Conservation (phyloP, 2,329 filamentous ascomycete genomes). For the Pezicula rhizophila region DNA sequence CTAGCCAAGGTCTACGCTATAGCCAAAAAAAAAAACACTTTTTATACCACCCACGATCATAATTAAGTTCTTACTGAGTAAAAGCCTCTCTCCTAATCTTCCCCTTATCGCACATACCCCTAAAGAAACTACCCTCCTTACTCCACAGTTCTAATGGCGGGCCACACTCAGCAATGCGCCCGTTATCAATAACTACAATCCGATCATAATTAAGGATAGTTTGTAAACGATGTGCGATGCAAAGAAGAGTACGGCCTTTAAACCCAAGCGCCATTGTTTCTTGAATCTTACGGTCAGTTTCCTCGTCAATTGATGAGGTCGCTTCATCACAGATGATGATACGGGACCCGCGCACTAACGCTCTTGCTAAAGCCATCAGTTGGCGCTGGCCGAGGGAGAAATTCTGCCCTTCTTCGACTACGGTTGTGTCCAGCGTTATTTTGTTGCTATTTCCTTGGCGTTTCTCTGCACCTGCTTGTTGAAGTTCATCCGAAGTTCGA, state of each 20-base stretch:
- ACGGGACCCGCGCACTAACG: constrained; percentile 77
- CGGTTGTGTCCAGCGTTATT: constrained; percentile 61
- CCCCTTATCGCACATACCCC: constrained; percentile 60
- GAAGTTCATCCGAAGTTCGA: constrained; percentile 51
- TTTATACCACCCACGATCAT: too few relatives aligned
- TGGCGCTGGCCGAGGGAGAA: constrained; percentile 94
- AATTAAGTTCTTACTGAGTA: background rate
- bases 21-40: too few relatives aligned
- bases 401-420: constrained; percentile 93
- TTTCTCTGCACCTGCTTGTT: constrained; percentile 27
- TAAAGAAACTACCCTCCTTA: constrained; percentile 70
- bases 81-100: constrained; percentile 35
- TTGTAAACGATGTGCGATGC: constrained; percentile 85
- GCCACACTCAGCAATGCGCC: constrained; percentile 80
- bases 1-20: too few relatives aligned
- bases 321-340: constrained; percentile 98
- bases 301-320: constrained; percentile 88
- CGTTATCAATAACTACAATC: constrained; percentile 93
- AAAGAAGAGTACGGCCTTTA: constrained; percentile 78
- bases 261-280: constrained; percentile 80
- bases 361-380: constrained; percentile 87
- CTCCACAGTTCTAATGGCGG: constrained; percentile 64
- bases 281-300: constrained; percentile 95
- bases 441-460: background rate
- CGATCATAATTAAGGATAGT: constrained; percentile 93